Conservation (phyloP, 179 eudicot genomes). For the Pouteria campechiana region DNA sequence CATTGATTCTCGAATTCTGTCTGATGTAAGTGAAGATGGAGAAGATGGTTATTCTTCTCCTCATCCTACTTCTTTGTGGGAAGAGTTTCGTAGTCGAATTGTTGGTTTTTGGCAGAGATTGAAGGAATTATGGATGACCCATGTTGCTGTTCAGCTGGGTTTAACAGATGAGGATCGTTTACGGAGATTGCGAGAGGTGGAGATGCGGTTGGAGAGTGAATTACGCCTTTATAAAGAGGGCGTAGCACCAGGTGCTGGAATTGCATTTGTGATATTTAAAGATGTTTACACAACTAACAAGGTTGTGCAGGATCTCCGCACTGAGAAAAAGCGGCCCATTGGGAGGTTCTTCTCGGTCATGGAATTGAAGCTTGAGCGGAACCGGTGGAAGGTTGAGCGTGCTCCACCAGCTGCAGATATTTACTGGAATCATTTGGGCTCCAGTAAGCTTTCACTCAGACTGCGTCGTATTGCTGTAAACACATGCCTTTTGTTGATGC, state of each 20-base stretch:
- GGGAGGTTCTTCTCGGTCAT: conserved; percentile 80
- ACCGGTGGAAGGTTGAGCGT: conserved; percentile 91
- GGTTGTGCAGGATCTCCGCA: conserved; percentile 72
- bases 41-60: conserved; percentile 11
- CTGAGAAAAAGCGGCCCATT: conserved; percentile 56
- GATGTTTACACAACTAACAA: conserved; percentile 77
- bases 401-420: conserved; percentile 92
- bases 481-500: conserved; percentile 70
- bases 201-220: conserved; percentile 83
- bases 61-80: conserved; percentile 13
- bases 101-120: conserved; percentile 32
- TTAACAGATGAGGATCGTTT: conserved; percentile 61
- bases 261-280: conserved; percentile 90
- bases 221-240: conserved; percentile 86
- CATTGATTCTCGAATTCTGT: conserved; percentile 39
- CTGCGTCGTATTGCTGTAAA: conserved; percentile 68
- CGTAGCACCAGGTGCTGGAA: conserved; percentile 82
- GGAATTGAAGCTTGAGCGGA: conserved; percentile 84
- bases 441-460: conserved; percentile 55
- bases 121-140: conserved; percentile 32
- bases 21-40: conserved; percentile 20
- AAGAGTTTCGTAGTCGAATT: conserved; percentile 4
- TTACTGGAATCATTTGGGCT: conserved; percentile 94
- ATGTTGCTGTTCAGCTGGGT: conserved; percentile 32
- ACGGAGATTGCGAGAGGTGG: conserved; percentile 67